Evolutionary conservation across 2,329 filamentous ascomycete genomes (phyloP).

Genomic region (Penicillium sp.): DNA sequence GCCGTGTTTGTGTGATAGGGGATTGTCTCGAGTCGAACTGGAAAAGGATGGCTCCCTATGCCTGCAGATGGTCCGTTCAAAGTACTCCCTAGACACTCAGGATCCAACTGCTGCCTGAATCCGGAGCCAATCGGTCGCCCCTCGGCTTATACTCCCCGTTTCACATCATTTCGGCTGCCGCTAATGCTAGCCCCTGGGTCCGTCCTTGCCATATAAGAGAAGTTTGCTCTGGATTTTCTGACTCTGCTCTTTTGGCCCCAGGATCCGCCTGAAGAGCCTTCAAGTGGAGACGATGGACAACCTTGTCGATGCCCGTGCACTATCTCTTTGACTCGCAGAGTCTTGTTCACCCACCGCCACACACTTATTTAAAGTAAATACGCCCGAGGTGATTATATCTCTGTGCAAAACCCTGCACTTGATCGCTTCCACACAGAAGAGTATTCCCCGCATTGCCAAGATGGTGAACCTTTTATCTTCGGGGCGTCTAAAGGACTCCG

Average conservation of each 20-base stretch:
- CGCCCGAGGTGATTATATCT: neutral
- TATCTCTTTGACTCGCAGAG: conserved; percentile 3
- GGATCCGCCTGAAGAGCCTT: neutral
- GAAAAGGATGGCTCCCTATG: neutral
- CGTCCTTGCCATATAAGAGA: neutral
- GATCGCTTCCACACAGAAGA: neutral
- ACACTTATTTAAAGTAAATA: neutral
- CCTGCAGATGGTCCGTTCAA: neutral
- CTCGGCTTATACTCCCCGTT: conserved; percentile 12
- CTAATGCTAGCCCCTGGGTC: neutral
- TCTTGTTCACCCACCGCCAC: conserved; percentile 4
- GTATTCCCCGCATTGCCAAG: neutral
- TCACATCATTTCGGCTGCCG: conserved; percentile 5
- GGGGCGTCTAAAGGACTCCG: neutral
- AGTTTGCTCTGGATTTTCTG: neutral
- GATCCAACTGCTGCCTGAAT: neutral
- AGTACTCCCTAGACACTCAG: neutral
- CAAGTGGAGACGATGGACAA: conserved; percentile 1
- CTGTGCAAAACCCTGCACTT: neutral
- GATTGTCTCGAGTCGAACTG: neutral
- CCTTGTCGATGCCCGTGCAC: neutral
- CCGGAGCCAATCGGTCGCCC: conserved; percentile 5
- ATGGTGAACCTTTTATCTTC: neutral
- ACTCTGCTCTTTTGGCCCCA: neutral
- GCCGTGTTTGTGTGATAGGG: conserved; percentile 3